A percentile compares a stretch with the other conserved stretches of the same genome.
phyloP scores from a whole-genome alignment of 495 filamentous ascomycete species.

The Podospora conica region DNA sequence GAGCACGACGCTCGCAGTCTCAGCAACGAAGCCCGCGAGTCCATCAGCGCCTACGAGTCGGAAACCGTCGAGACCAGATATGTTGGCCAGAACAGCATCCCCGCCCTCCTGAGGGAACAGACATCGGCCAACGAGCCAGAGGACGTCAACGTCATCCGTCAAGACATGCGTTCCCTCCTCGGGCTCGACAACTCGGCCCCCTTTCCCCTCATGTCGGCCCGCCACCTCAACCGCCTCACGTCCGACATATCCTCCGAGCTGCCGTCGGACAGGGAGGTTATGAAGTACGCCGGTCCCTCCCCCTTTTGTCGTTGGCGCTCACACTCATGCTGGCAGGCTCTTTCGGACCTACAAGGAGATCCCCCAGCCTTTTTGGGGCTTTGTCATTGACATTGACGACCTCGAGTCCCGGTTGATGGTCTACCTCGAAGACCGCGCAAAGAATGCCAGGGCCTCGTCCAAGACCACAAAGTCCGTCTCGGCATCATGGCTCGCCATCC shows the following conservation, averaged over 20 bases:
- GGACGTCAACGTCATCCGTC: conserved; percentile 44
- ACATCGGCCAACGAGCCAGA: conserved; percentile 40
- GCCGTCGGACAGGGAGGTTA: conserved; percentile 54
- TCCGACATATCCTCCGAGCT: conserved; percentile 64
- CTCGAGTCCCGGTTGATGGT: conserved; percentile 60
- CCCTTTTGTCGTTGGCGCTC: neutral
- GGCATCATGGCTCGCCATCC: conserved; percentile 62
- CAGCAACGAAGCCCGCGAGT: conserved; percentile 38
- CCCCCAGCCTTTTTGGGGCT: conserved; percentile 72
- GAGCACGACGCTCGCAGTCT: conserved; percentile 30
- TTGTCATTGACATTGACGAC: conserved; percentile 61
- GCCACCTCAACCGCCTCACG: conserved; percentile 62
- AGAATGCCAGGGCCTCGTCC: conserved; percentile 43
- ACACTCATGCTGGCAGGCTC: conserved; percentile 41
- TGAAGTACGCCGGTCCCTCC: conserved; percentile 38
- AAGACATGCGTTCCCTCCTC: conserved; percentile 70
- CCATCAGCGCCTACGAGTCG: conserved; percentile 45
- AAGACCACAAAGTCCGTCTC: conserved; percentile 50
- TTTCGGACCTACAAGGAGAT: conserved; percentile 71
- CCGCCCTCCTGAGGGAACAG: conserved; percentile 60
- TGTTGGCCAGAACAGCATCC: conserved; percentile 60
- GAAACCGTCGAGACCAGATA: conserved; percentile 59
- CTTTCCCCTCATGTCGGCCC: conserved; percentile 74
- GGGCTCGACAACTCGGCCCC: conserved; percentile 80
- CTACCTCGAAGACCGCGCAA: conserved; percentile 61